Conservation (phyloP, 2,329 filamentous ascomycete species). For the Calonectria hongkongensis region DNA sequence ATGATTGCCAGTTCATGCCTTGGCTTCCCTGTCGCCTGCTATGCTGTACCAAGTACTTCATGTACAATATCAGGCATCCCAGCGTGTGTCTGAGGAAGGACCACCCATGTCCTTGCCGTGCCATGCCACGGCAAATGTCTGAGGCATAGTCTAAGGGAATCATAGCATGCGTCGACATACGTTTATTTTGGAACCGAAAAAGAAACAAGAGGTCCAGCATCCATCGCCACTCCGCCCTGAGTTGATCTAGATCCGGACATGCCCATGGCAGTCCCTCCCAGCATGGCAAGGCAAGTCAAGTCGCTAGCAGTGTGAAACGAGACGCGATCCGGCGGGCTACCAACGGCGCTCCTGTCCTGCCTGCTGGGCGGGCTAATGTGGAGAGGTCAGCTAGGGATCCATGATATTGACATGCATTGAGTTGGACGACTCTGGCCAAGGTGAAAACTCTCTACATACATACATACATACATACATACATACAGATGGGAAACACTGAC, state of each 20-base stretch:
- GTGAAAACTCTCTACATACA: not conserved
- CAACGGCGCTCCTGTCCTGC: conserved; percentile 24
- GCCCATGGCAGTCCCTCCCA: conserved; percentile 14
- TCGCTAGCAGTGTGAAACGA: conserved; percentile 26
- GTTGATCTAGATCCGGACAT: conserved; percentile 22
- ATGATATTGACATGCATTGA: conserved; percentile 26
- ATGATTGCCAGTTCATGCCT: conserved; percentile 12
- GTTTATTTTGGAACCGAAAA: conserved; percentile 20
- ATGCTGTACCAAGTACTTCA: conserved; percentile 13
- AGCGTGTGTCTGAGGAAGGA: conserved; percentile 31
- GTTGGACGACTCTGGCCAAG: conserved; percentile 18
- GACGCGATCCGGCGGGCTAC: conserved; percentile 28
- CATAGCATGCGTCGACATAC: conserved; percentile 16
- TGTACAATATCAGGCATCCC: conserved; percentile 25
- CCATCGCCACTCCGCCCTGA: conserved; percentile 4
- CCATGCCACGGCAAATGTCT: conserved; percentile 13
- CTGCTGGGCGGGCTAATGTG: conserved; percentile 24
- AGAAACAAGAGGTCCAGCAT: conserved; percentile 24
- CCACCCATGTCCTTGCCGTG: conserved; percentile 21
- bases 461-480: too few species aligned
- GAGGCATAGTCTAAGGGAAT: conserved; percentile 23
- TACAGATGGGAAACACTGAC: not conserved
- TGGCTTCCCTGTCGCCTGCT: conserved; percentile 16
- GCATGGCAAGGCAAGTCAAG: conserved; percentile 11
- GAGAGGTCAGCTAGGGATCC: conserved; percentile 28